These are phyloP conservation scores for Phytophthora lateralis DNA, from an alignment of 352 stramenopile genomes.

Conservation along the genomic window DNA sequence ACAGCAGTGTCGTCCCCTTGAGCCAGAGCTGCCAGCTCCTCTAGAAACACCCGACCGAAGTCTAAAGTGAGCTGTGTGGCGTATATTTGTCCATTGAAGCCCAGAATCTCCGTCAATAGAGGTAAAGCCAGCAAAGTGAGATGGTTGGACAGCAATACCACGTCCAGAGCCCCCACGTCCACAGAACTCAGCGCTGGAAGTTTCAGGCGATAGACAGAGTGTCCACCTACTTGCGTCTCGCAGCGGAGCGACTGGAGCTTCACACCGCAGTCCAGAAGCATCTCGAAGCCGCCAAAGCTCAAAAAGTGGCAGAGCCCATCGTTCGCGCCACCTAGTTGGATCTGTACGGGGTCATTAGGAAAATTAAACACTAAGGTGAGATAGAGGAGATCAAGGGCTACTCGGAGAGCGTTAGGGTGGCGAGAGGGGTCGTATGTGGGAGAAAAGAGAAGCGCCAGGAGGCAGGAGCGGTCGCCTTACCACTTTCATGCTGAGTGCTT, in stretches of 20 bases:
- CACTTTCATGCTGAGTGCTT: slow-evolving; percentile 36
- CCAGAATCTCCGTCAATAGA: slow-evolving; percentile 72
- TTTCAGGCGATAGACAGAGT: slow-evolving; percentile 30
- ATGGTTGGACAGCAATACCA: slow-evolving; percentile 80
- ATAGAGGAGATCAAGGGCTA: slow-evolving; percentile 10
- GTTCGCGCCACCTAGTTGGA: slow-evolving; percentile 73
- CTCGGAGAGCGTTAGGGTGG: neutral
- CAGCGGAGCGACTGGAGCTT: slow-evolving; percentile 22
- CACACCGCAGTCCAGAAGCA: slow-evolving; percentile 83
- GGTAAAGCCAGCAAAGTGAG: slow-evolving; percentile 71
- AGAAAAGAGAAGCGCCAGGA: neutral
- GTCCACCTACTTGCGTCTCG: neutral
- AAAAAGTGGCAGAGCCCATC: slow-evolving; percentile 83
- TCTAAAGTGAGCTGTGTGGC: slow-evolving; percentile 72
- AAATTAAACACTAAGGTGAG: slow-evolving; percentile 26
- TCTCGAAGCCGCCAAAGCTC: slow-evolving; percentile 75
- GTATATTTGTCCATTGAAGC: slow-evolving; percentile 77
- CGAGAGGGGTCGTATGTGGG: slow-evolving; percentile 1
- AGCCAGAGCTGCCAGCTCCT: slow-evolving; percentile 55
- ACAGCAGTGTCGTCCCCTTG: slow-evolving; percentile 22
- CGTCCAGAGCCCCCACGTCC: slow-evolving; percentile 70
- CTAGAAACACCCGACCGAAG: slow-evolving; percentile 72
- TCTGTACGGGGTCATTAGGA: slow-evolving; percentile 40
- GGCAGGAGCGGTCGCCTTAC: slow-evolving; percentile 20
- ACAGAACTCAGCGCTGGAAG: slow-evolving; percentile 49